Evolutionary conservation across 768 basidiomycete genomes (phyloP).

Genomic region (Trametopsis cervina): DNA sequence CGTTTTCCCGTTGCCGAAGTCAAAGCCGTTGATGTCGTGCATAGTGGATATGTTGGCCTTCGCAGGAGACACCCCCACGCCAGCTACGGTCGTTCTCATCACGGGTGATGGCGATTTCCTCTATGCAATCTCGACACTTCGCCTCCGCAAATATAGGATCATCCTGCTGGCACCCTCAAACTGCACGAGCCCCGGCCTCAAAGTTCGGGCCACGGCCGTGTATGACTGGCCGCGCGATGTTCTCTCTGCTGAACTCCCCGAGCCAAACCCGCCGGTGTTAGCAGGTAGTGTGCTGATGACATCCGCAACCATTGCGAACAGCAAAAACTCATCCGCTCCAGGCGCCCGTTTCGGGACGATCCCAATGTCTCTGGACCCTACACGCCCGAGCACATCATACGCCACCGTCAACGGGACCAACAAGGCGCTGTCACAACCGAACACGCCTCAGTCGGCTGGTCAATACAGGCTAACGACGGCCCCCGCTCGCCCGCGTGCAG

Average conservation of each 20-base stretch:
- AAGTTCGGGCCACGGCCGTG: slow-evolving; percentile 43
- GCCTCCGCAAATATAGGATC: slow-evolving; percentile 9
- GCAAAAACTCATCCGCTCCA: not conserved
- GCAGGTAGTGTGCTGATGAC: not conserved
- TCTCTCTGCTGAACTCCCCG: slow-evolving; percentile 32
- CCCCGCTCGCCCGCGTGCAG: not conserved
- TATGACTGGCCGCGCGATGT: slow-evolving; percentile 58
- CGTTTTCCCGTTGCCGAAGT: not conserved
- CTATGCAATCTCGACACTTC: slow-evolving; percentile 52
- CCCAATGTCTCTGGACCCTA: not conserved
- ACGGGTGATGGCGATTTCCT: slow-evolving; percentile 63
- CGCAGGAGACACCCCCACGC: slow-evolving; percentile 52
- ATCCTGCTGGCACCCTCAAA: slow-evolving; percentile 30
- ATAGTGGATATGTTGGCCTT: slow-evolving; percentile 62
- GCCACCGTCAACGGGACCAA: not conserved
- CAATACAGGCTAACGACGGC: not conserved
- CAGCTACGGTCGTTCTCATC: slow-evolving; percentile 53
- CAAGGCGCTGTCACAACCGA: not conserved
- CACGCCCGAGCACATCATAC: not conserved
- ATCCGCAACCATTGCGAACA: not conserved
- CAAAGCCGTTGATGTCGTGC: slow-evolving; percentile 18
- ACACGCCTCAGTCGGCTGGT: not conserved
- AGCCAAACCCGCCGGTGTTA: not conserved
- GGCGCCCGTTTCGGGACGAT: not conserved
- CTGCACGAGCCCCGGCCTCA: slow-evolving; percentile 36